Conservation (phyloP, 1,284 basidiomycete genomes). For the Sporisorium scitamineum region DNA sequence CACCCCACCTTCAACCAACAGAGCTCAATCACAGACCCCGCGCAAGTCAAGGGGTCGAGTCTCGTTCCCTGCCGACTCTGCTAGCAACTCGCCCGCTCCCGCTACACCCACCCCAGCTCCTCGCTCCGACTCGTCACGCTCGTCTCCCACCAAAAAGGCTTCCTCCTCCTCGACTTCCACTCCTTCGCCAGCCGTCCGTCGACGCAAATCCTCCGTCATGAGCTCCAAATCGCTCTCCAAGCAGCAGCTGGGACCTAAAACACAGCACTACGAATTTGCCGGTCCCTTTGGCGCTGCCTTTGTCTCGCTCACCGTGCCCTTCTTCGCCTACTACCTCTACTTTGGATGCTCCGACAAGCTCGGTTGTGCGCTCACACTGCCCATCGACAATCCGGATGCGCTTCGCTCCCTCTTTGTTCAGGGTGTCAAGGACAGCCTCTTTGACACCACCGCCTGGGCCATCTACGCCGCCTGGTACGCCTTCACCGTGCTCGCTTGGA, state of each 20-base stretch:
- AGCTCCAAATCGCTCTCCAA: conserved; percentile 44
- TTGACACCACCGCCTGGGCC: conserved; percentile 81
- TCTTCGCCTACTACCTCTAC: conserved; percentile 82
- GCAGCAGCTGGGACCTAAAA: conserved; percentile 70
- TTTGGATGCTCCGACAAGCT: conserved; percentile 82
- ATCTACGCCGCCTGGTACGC: conserved; percentile 91
- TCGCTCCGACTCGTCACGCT: conserved; percentile 25
- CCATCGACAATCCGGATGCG: conserved; percentile 41
- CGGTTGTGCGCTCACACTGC: conserved; percentile 59
- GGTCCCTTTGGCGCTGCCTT: conserved; percentile 84
- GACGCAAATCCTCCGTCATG: conserved; percentile 46
- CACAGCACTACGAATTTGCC: conserved; percentile 82
- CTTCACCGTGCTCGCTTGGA: conserved; percentile 86
- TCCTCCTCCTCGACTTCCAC: conserved; percentile 24
- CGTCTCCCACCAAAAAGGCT: conserved; percentile 26
- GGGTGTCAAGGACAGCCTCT: conserved; percentile 71
- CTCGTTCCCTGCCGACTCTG: conserved; percentile 37
- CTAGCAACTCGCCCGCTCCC: conserved; percentile 39
- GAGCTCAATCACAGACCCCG: conserved; percentile 45
- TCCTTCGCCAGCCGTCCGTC: conserved; percentile 25
- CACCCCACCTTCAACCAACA: neutral
- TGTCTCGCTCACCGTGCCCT: conserved; percentile 80
- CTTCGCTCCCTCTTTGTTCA: conserved; percentile 33
- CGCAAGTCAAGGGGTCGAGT: conserved; percentile 35
- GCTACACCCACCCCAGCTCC: conserved; percentile 37